A percentile compares a stretch with the other conserved stretches of the same genome.
These are phyloP conservation scores for Suillus clintonianus DNA, from an alignment of 768 basidiomycete genomes.

Conservation along the genomic window DNA sequence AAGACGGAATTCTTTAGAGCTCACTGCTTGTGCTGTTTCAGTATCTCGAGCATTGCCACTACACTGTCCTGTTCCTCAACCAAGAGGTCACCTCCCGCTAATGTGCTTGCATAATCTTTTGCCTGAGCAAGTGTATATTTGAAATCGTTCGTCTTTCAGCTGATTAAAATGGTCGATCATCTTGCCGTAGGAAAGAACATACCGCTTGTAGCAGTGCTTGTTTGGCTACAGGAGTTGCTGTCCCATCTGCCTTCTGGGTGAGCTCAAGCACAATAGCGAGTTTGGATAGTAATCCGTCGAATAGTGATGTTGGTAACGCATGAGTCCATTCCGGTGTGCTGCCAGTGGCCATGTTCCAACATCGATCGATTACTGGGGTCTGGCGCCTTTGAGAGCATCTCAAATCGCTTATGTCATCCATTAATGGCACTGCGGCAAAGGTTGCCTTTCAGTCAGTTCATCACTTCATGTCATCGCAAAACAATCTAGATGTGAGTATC, in stretches of 20 bases:
- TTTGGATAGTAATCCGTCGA: constrained; percentile 59
- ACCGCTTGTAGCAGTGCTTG: constrained; percentile 71
- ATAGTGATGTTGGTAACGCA: constrained; percentile 46
- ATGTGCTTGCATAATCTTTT: constrained; percentile 53
- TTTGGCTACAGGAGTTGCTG: constrained; percentile 56
- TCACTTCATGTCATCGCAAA: constrained; percentile 42
- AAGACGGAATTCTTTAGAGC: constrained; percentile 8
- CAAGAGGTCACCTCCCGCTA: constrained; percentile 75
- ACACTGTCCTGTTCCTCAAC: constrained; percentile 72
- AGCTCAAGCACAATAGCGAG: constrained; percentile 62
- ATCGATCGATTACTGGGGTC: not conserved
- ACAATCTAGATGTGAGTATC: constrained; percentile 48
- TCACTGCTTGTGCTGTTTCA: constrained; percentile 66
- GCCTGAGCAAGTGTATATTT: constrained; percentile 59
- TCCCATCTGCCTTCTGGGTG: constrained; percentile 57
- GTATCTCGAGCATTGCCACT: constrained; percentile 63
- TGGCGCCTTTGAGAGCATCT: too few species aligned
- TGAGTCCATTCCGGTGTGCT: not conserved
- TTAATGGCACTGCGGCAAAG: not conserved
- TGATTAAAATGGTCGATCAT: not conserved
- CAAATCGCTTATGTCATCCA: constrained; percentile 8
- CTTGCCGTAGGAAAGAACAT: constrained; percentile 18
- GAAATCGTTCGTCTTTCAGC: constrained; percentile 69
- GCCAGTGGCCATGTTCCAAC: not conserved
- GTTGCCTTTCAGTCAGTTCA: not conserved